Conservation (phyloP, 2,329 filamentous ascomycete species). For the Cladosporium sp. region DNA sequence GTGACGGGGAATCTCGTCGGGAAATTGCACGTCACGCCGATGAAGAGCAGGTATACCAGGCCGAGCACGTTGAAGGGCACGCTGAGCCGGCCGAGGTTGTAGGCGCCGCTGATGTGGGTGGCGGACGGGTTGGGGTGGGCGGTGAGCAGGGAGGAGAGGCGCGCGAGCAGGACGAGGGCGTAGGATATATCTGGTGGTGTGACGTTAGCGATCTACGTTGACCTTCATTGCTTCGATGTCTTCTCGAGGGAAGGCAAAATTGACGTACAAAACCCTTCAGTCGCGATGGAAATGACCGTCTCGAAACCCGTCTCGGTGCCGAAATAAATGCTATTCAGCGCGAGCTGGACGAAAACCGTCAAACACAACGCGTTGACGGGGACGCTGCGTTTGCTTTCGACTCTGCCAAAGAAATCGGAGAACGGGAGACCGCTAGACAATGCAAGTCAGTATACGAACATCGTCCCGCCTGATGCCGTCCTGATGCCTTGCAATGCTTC, state of each 20-base stretch:
- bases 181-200: constrained; percentile 47
- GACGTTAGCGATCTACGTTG: too few relatives aligned
- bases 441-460: background rate
- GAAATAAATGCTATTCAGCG: constrained; percentile 43
- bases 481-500: too few relatives aligned
- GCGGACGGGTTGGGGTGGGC: constrained; percentile 15
- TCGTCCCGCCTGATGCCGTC: background rate
- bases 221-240: too few relatives aligned
- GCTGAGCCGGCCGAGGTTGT: constrained; percentile 44
- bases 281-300: constrained; percentile 55
- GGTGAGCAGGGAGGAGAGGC: constrained; percentile 44
- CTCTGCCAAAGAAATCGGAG: constrained; percentile 42
- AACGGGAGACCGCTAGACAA: constrained; percentile 47
- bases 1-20: constrained; percentile 49
- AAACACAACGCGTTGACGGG: constrained; percentile 49
- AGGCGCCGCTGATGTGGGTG: constrained; percentile 42
- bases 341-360: constrained; percentile 47
- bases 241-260: constrained; percentile 32
- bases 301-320: constrained; percentile 36
- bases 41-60: constrained; percentile 50
- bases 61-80: constrained; percentile 47
- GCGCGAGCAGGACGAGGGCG: constrained; percentile 50
- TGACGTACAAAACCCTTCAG: constrained; percentile 48
- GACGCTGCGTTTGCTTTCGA: constrained; percentile 44
- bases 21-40: constrained; percentile 55